These are phyloP conservation scores for Magnusiomyces tetraspermus DNA, from an alignment of 1,139 yeast genomes.

Conservation along the genomic window DNA sequence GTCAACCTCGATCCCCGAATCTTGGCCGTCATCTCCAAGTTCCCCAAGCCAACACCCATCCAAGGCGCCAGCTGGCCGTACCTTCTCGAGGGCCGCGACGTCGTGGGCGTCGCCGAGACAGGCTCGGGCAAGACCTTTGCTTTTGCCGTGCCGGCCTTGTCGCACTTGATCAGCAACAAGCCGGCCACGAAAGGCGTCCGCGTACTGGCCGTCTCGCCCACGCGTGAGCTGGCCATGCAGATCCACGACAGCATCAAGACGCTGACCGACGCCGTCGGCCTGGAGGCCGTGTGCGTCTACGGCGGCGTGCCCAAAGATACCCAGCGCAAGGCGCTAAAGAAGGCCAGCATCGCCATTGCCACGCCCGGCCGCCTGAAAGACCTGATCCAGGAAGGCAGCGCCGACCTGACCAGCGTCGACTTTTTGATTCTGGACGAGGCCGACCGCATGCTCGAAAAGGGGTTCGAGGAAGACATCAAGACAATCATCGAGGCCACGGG, in stretches of 20 bases:
- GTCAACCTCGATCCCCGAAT: slow-evolving; percentile 50
- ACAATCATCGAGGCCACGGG: slow-evolving; percentile 55
- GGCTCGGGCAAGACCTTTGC: slow-evolving; percentile 98
- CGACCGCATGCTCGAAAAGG: slow-evolving; percentile 95
- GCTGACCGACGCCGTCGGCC: slow-evolving; percentile 51
- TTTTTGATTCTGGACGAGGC: slow-evolving; percentile 94
- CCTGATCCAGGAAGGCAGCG: slow-evolving; percentile 79
- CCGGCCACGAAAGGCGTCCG: slow-evolving; percentile 42
- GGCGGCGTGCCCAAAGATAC: slow-evolving; percentile 98
- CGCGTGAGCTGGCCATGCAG: slow-evolving; percentile 94
- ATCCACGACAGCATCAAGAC: slow-evolving; percentile 73
- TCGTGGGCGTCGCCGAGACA: slow-evolving; percentile 96
- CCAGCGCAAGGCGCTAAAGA: slow-evolving; percentile 60
- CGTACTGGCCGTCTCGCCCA: slow-evolving; percentile 86
- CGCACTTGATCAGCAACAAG: slow-evolving; percentile 39
- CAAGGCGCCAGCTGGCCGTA: slow-evolving; percentile 98
- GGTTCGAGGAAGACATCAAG: slow-evolving; percentile 94
- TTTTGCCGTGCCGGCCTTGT: slow-evolving; percentile 94
- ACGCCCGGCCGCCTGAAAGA: slow-evolving; percentile 96
- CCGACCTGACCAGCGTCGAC: slow-evolving; percentile 56
- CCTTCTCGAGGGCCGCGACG: slow-evolving; percentile 69
- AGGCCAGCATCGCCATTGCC: slow-evolving; percentile 75
- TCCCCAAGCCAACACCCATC: slow-evolving; percentile 90
- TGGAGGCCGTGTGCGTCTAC: slow-evolving; percentile 76
- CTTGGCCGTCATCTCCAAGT: slow-evolving; percentile 50